Evolutionary conservation across 2,329 filamentous ascomycete genomes (phyloP).

Genomic region (Didymella pinodella): DNA sequence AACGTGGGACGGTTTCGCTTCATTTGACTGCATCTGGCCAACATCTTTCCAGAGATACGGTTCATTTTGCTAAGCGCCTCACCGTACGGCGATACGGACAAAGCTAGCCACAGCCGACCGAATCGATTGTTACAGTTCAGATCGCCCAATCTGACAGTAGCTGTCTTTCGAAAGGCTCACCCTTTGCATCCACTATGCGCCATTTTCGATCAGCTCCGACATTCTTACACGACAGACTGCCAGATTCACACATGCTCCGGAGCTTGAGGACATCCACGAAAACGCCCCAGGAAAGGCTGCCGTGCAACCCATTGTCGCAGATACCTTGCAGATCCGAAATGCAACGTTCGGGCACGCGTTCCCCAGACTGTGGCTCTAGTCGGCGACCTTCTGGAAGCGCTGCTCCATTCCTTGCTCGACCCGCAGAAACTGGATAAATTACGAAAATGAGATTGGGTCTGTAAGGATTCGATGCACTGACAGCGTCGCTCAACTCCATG

Average conservation of each 20-base stretch:
- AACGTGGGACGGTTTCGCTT: conserved; percentile 4
- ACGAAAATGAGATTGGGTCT: not conserved
- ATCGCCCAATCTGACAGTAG: not conserved
- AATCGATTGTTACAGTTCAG: conserved; percentile 5
- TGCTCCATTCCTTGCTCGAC: conserved; percentile 12
- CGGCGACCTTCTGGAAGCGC: conserved; percentile 31
- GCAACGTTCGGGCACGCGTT: conserved; percentile 23
- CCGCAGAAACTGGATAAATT: conserved; percentile 12
- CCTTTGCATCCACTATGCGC: conserved; percentile 1
- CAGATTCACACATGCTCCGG: not conserved
- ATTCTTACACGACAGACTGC: conserved; percentile 8
- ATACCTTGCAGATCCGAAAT: conserved; percentile 16
- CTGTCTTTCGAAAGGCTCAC: conserved; percentile 2
- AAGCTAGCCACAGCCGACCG: conserved; percentile 14
- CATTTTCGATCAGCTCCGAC: conserved; percentile 4
- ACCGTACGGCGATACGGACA: conserved; percentile 13
- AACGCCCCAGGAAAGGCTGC: conserved; percentile 15
- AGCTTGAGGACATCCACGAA: conserved; percentile 4
- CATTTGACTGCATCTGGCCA: conserved; percentile 12
- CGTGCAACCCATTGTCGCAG: conserved; percentile 21
- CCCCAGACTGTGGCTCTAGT: conserved; percentile 36
- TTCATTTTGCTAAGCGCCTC: conserved; percentile 9
- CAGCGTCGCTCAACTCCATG: conserved; percentile 4
- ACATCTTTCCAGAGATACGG: conserved; percentile 3
- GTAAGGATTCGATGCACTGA: not conserved